Percentiles rank a stretch among this genome's conserved stretches.
These are phyloP conservation scores for Porogramme epimiltina DNA, from an alignment of 1,284 basidiomycete genomes.

Conservation along the genomic window DNA sequence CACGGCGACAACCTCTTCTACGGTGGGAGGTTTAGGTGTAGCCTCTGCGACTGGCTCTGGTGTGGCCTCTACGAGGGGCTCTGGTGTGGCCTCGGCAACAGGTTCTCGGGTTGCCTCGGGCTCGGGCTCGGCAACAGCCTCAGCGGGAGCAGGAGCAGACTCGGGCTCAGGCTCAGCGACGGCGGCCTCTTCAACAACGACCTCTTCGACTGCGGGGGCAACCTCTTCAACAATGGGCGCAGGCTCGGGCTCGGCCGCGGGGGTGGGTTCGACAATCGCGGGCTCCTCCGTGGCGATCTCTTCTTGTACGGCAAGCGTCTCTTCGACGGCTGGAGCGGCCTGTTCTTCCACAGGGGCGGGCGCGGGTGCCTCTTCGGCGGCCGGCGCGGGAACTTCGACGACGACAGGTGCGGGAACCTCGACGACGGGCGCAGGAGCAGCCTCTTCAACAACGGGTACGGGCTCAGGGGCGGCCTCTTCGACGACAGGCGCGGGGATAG, in stretches of 20 bases:
- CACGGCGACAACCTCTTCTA: neutral
- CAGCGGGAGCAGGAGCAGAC: neutral
- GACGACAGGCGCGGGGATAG: neutral
- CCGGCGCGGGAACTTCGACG: neutral
- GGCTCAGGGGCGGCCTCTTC: neutral
- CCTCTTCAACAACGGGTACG: neutral
- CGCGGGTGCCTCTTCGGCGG: too few relatives aligned
- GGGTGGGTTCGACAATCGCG: neutral
- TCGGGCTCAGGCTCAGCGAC: conserved; percentile 1
- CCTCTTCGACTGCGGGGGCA: neutral
- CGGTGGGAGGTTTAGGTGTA: neutral
- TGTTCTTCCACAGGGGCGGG: neutral
- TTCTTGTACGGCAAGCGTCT: too few relatives aligned
- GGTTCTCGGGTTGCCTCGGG: conserved; percentile 4
- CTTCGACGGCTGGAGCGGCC: neutral
- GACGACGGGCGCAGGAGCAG: neutral
- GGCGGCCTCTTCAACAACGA: too few relatives aligned
- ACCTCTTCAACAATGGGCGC: neutral
- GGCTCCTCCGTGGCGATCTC: too few relatives aligned
- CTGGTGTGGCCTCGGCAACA: too few relatives aligned
- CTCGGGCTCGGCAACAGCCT: neutral
- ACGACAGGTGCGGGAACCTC: neutral
- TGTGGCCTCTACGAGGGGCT: neutral
- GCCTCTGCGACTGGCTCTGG: neutral
- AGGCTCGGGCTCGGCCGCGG: neutral